Base-by-base conservation (phyloP, 75 land plant species). In the Selaginella tamariscina region DNA sequence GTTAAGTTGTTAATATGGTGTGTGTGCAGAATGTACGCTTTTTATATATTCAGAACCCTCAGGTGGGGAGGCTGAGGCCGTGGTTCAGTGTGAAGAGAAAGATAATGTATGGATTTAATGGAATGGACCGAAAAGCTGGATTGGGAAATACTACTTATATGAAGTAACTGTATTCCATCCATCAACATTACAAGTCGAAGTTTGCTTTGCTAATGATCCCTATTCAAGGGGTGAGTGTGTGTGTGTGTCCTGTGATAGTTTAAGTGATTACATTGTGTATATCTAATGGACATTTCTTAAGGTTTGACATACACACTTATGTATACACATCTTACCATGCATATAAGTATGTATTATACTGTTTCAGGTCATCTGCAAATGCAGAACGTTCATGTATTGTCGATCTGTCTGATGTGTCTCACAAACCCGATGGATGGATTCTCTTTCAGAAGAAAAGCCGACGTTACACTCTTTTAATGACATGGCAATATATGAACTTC, bases 401-500 rank as follows among this genome's bases (percentile, higher is more conserved):
- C 33, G 73, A 93, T 82, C 77, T 93, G 49, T 71, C 79, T 62
- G 70, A 76, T 72, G 78, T 73, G 23, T 2, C 33, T 23, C 65
- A 82, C 65, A 84, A 82, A 60, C 98, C 98, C 32, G 78, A 81
- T 65, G 80, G 78, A 57, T 93, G 98, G 77, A 79, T 71, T 67
- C 57, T 23, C 73, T 93, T 76, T 87, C 75, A 5, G 66, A 70
- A 59, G 83, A 84, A 74, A 93, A 93, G 67, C 98, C 96, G 22
- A 49, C 55, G 15, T 72, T 92, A 62, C 27, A 65, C 62, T 78
- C 90, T 33, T 89, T 84, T 56, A 77, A 81, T 67, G 98, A 93
- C 71, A 81, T 86, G 30, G 80, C 82, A 57, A 84, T 93, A 55
- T 93, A 93, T 78, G 98, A 93, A 70, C 79, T 93, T 56, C 98